A percentile compares a stretch with the other conserved stretches of the same genome.
These are phyloP conservation scores for Fusarium pseudonygamai DNA, from an alignment of 2,329 filamentous ascomycete species.

Conservation along the genomic window DNA sequence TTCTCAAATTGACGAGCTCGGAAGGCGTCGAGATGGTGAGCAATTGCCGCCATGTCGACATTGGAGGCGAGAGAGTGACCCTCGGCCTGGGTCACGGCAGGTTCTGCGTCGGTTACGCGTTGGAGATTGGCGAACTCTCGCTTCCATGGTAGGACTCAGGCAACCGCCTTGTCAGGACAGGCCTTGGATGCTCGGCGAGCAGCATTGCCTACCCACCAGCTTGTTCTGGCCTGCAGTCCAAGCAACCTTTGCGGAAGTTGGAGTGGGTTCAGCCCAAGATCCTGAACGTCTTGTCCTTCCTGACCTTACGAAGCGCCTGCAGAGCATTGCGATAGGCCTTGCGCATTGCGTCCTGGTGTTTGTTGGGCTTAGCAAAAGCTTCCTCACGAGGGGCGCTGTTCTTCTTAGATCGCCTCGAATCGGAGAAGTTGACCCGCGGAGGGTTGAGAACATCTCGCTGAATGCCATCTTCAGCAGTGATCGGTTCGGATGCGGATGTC, in stretches of 20 bases:
- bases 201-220: neutral
- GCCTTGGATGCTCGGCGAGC: neutral
- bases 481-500: neutral
- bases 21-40: neutral
- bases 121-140: neutral
- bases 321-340: neutral
- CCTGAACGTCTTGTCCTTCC: neutral
- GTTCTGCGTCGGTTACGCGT: neutral
- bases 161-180: neutral
- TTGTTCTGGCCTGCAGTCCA: neutral
- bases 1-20: neutral
- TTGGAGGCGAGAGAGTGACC: neutral
- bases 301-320: neutral
- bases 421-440: neutral
- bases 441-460: neutral
- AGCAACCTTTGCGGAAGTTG: neutral
- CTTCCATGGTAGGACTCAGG: neutral
- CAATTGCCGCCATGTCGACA: neutral
- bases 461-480: neutral
- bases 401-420: neutral
- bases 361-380: neutral
- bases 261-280: neutral
- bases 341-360: neutral
- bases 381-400: neutral
- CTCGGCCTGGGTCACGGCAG: neutral